These are phyloP conservation scores for Sporothrix brunneoviolacea DNA, from an alignment of 2,329 filamentous ascomycete genomes.

Conservation along the genomic window DNA sequence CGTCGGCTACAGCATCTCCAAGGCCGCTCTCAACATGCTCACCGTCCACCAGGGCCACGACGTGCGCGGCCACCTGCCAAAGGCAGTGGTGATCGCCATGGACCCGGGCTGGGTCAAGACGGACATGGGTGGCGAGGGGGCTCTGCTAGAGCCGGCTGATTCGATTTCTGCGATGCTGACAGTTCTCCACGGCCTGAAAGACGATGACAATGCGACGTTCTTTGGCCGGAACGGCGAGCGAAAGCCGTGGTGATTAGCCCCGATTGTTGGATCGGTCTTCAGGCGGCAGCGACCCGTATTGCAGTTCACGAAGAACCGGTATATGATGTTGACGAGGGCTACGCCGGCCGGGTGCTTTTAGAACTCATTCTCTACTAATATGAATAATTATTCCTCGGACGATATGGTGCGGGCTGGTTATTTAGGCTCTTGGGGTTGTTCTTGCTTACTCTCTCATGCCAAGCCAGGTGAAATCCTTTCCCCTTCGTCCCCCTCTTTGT, in stretches of 20 bases:
- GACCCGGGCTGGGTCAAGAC: conserved; percentile 32
- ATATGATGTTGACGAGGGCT: neutral
- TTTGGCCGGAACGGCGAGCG: conserved; percentile 19
- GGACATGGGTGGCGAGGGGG: conserved; percentile 25
- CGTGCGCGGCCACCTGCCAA: conserved; percentile 18
- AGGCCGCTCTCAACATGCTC: conserved; percentile 28
- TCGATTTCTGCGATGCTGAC: conserved; percentile 53
- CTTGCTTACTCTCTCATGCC: no score
- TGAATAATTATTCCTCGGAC: no score
- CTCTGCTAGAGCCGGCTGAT: conserved; percentile 22
- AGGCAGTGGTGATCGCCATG: conserved; percentile 25
- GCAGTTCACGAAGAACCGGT: no score
- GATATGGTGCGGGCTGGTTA: no score
- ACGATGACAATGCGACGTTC: conserved; percentile 30
- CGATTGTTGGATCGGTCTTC: no score
- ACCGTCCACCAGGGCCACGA: conserved; percentile 26
- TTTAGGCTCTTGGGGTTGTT: no score
- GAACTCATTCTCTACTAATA: no score
- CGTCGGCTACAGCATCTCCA: conserved; percentile 29
- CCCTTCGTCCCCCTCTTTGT: no score
- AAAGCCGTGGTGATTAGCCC: conserved; percentile 22
- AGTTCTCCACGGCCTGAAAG: conserved; percentile 65
- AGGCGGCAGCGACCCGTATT: no score
- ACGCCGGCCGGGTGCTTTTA: no score
- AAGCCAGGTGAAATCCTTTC: no score